Evolutionary conservation across 2,329 filamentous ascomycete genomes (phyloP).

Genomic region (Colletotrichum truncatum): DNA sequence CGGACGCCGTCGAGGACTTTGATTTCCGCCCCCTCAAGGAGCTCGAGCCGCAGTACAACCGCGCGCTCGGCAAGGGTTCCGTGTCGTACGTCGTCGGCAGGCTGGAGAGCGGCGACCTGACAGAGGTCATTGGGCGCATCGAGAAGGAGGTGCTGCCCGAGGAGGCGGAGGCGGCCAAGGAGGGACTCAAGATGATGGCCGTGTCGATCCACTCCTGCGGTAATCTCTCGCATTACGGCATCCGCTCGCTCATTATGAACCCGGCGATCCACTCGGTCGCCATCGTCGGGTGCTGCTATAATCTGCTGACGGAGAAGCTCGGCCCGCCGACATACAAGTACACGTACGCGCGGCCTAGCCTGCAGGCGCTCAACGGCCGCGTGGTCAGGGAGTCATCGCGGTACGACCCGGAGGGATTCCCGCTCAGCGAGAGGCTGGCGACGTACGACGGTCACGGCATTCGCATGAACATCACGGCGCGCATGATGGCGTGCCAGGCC

Average conservation of each 20-base stretch:
- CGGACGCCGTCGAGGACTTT: slow-evolving; percentile 36
- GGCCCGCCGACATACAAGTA: slow-evolving; percentile 89
- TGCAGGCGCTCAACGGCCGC: slow-evolving; percentile 74
- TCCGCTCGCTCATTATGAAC: slow-evolving; percentile 86
- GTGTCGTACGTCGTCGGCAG: slow-evolving; percentile 83
- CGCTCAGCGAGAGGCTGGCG: slow-evolving; percentile 81
- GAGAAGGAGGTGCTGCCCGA: slow-evolving; percentile 49
- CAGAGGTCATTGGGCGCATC: slow-evolving; percentile 72
- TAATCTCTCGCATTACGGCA: slow-evolving; percentile 94
- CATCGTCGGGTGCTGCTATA: slow-evolving; percentile 98
- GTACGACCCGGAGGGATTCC: slow-evolving; percentile 92
- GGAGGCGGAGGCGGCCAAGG: slow-evolving; percentile 37
- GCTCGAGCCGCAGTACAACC: slow-evolving; percentile 61
- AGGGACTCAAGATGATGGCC: slow-evolving; percentile 77
- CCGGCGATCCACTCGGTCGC: slow-evolving; percentile 88
- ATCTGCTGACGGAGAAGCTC: slow-evolving; percentile 89
- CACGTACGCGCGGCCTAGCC: slow-evolving; percentile 75
- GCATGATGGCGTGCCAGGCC: slow-evolving; percentile 98
- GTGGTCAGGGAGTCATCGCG: slow-evolving; percentile 73
- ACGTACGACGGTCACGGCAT: slow-evolving; percentile 71
- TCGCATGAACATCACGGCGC: slow-evolving; percentile 91
- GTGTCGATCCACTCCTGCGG: slow-evolving; percentile 97
- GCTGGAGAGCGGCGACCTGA: slow-evolving; percentile 77
- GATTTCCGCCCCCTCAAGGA: slow-evolving; percentile 59
- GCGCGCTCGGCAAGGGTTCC: slow-evolving; percentile 70